phyloP scores from a whole-genome alignment of 2,329 filamentous ascomycete species.

The Aureobasidium musti region DNA sequence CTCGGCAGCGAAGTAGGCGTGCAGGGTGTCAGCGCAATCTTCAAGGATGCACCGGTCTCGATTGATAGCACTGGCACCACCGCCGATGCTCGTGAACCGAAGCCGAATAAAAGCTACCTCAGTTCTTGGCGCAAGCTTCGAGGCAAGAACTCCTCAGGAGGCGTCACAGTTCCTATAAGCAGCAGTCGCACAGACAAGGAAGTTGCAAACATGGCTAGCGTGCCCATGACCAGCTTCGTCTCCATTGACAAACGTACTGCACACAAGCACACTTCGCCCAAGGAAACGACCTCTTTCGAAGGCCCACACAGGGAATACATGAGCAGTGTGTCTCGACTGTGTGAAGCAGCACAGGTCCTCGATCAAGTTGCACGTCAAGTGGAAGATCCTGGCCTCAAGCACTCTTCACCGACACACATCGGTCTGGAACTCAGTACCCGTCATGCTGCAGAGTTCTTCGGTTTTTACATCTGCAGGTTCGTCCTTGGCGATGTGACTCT shows the following conservation, averaged over 20 bases:
- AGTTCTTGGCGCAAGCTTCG: conserved; percentile 89
- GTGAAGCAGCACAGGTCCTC: conserved; percentile 88
- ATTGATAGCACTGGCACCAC: conserved; percentile 35
- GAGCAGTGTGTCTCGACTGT: conserved; percentile 82
- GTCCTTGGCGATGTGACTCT: conserved; percentile 81
- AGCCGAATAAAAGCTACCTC: conserved; percentile 70
- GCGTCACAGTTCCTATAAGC: conserved; percentile 31
- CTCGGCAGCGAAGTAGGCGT: conserved; percentile 92
- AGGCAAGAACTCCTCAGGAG: conserved; percentile 71
- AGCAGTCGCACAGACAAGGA: conserved; percentile 54
- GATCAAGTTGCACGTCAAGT: conserved; percentile 96
- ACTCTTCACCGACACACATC: conserved; percentile 91
- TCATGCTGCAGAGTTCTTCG: conserved; percentile 96
- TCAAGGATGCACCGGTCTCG: conserved; percentile 62
- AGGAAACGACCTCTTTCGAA: conserved; percentile 64
- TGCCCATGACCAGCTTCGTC: conserved; percentile 68
- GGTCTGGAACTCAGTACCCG: conserved; percentile 90
- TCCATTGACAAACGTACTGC: conserved; percentile 65
- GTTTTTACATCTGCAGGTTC: conserved; percentile 94
- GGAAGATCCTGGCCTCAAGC: conserved; percentile 87
- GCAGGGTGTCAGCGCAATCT: conserved; percentile 69
- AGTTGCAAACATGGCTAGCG: conserved; percentile 55
- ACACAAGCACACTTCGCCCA: conserved; percentile 37
- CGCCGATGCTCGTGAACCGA: conserved; percentile 43
- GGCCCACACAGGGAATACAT: conserved; percentile 91